Evolutionary conservation across 495 filamentous ascomycete genomes (phyloP).

Genomic region (Xylaria longipes): DNA sequence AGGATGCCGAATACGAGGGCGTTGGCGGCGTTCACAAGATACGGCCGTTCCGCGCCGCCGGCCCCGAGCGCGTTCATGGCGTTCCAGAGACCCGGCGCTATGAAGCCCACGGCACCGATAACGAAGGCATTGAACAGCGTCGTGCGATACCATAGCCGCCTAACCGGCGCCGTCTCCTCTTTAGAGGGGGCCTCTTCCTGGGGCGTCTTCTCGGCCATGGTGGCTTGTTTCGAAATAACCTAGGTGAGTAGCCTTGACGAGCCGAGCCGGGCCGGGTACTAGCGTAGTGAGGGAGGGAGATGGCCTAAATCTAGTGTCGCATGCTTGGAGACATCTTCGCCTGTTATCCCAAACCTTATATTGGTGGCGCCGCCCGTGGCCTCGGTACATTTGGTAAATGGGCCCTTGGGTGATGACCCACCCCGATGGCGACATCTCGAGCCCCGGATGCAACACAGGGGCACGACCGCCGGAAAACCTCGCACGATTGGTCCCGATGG

Average conservation of each 20-base stretch:
- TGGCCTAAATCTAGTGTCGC: not conserved
- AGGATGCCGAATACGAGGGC: constrained; percentile 64
- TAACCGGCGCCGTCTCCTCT: constrained; percentile 8
- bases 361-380: not conserved
- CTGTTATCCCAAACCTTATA: not conserved
- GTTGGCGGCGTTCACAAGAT: constrained; percentile 64
- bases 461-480: not conserved
- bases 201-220: constrained; percentile 23
- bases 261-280: not conserved
- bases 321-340: not conserved
- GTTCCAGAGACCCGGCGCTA: constrained; percentile 66
- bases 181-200: not conserved
- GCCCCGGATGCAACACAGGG: constrained; percentile 1
- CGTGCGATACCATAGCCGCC: constrained; percentile 54
- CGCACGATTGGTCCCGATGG: constrained; percentile 2
- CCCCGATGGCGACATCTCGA: constrained; percentile 38
- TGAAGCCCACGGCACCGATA: constrained; percentile 62
- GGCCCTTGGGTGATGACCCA: constrained; percentile 33
- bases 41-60: constrained; percentile 62
- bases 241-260: not conserved
- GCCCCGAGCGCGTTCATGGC: constrained; percentile 63
- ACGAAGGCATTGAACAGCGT: constrained; percentile 63
- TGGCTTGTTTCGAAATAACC: not conserved
- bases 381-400: not conserved
- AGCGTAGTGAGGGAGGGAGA: not conserved